Base-by-base conservation (phyloP, 495 filamentous ascomycete species). In the Neurospora sp. region DNA sequence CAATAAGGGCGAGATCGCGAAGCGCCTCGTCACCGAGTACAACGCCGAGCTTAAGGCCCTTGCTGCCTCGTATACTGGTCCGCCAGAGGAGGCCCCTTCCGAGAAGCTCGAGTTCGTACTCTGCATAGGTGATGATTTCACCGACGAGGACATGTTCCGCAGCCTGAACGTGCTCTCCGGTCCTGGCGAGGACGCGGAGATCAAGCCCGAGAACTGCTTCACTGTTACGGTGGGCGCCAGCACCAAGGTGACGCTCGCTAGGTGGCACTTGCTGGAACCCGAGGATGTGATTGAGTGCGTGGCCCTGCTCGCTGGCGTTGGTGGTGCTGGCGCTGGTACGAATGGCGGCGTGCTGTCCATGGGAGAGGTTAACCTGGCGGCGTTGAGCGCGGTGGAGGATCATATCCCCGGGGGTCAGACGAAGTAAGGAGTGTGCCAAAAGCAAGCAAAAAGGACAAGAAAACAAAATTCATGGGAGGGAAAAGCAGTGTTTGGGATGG, bases 1-100 rank as follows among this genome's bases (percentile, higher is more conserved):
- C 81, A 98, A 97, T 85, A 99, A 98, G 81, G 96, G 96, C 2
- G 93, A 94, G 82, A 97, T 97, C 72, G 92, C 89, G 14, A 94
- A 92, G 78, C 87, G 88, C 16, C 85, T 99, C 41, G 88, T 97
- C 69, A 82, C 86, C 27, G 87, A 89, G 5, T 93, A 93, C 78
- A 85, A 81, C 69, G 81, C 84, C 69, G 80, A 83, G 74, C 74
- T 81, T 20, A 77, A 78, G 69, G 69, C 78, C 7, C 66, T 77
- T 40, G 71, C 73, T 27, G 41, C 70, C 35, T 38, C 73, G 14
- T 69, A 11, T 23, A 31, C 62, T 18, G 70, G 77, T 76, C 20
- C 46, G 70, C 48, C 48, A 23, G 48, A 59, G 20, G 23, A 59
- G 48, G 31, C 44, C 48, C 10, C 20, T 71, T 20, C 74, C 44